Base-by-base conservation (phyloP, 2,329 filamentous ascomycete species). In the Dactylellina sp. region DNA sequence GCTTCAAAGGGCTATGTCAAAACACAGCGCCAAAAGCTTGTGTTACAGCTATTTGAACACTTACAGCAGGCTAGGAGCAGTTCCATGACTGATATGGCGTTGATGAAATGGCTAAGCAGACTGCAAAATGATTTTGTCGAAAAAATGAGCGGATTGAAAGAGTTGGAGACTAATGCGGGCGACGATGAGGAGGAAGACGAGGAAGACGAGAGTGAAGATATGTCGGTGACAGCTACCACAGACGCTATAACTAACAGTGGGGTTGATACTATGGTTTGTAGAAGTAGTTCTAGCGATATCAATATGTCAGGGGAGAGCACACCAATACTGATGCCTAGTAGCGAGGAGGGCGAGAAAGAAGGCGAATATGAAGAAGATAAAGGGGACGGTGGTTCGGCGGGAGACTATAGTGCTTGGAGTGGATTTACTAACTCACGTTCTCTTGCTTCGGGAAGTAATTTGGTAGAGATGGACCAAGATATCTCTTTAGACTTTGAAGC, bases 101-200 rank as follows among this genome's bases (percentile, higher is more conserved):
- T 79, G 14, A 57, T 18, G 20, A 70, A 61, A 24, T 78, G 77
- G 75, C 20, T 79, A 28, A 20, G 18, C 7, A 75, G 71, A 40
- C 50, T 79, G 1, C 77, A 79, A 40, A 56, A 76, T 14, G 78
- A 79, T n/a, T 79, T 79, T 72, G 75, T 77, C 4, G 56, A 62
- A 14, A 42, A 64, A 24, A 76, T 78, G 77, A 53, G 35, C n/a
- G 61, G 18, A 16, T 56, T 77, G 28, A 61, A 74, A 25, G 65
- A 75, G 9, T 50, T 20, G 3, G 64, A 63, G 40, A 47, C 16
- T 16, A 44, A 37, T 14, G 50, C 72, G 4, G 49, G 64, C 20
- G 63, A 57, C 5, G 64, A 71, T 35, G 47, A 50, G 22, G 42
- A 49, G 4, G n/a, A 22, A 3, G 49, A 52, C 22, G 50, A 55